A percentile compares a stretch with the other conserved stretches of the same genome.
Evolutionary conservation across 192 early-diverging fungal species (phyloP).

Genomic region (Entomortierella chlamydospora): DNA sequence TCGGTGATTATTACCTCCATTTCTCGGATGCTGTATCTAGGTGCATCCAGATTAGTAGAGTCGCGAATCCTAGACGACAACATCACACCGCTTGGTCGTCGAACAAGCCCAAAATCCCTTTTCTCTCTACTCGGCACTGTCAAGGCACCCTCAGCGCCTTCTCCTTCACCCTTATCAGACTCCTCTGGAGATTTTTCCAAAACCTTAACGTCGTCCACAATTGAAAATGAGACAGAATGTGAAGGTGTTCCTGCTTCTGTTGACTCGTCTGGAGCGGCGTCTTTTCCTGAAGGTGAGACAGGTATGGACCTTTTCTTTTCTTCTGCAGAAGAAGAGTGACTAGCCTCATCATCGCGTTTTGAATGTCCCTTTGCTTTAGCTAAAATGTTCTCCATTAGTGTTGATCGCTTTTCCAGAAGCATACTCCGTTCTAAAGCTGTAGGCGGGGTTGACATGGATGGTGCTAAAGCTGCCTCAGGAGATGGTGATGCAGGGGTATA

Average conservation of each 20-base stretch:
- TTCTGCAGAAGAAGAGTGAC: not conserved
- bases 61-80: slow-evolving; percentile 49
- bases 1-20: slow-evolving; percentile 57
- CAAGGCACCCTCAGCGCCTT: not conserved
- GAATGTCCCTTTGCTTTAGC: slow-evolving; percentile 30
- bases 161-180: not conserved
- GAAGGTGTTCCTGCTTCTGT: not conserved
- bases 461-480: slow-evolving; percentile 11
- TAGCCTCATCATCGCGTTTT: slow-evolving; percentile 15
- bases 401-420: slow-evolving; percentile 33
- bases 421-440: slow-evolving; percentile 8
- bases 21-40: slow-evolving; percentile 49
- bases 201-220: slow-evolving; percentile 15
- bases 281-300: too few species aligned
- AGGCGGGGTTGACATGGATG: slow-evolving; percentile 12
- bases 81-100: slow-evolving; percentile 42
- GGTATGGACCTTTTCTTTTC: slow-evolving; percentile 16
- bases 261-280: not conserved
- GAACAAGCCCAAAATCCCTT: slow-evolving; percentile 15
- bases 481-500: slow-evolving; percentile 36
- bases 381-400: slow-evolving; percentile 26
- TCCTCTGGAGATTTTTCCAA: slow-evolving; percentile 10
- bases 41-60: slow-evolving; percentile 51
- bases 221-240: slow-evolving; percentile 27
- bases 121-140: not conserved